Percentiles rank a stretch among this genome's conserved stretches.
Evolutionary conservation across 2,329 filamentous ascomycete genomes (phyloP).

Genomic region (Clarireedia sp.): DNA sequence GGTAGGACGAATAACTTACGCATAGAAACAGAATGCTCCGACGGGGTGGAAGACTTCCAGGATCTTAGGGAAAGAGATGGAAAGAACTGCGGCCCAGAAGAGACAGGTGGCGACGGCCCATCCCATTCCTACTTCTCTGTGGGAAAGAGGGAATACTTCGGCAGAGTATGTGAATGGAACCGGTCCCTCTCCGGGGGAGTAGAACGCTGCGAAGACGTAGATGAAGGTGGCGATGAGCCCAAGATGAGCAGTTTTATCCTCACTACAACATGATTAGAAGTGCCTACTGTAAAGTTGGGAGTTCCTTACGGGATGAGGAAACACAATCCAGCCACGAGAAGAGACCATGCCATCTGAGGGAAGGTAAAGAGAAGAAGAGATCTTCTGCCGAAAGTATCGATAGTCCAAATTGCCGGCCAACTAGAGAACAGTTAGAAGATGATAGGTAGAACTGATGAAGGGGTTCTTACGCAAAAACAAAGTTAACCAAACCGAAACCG

Average conservation of each 20-base stretch:
- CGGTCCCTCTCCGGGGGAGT: slow-evolving; percentile 55
- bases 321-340: slow-evolving; percentile 51
- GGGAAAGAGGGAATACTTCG: slow-evolving; percentile 55
- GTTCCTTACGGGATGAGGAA: slow-evolving; percentile 39
- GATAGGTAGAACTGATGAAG: slow-evolving; percentile 20
- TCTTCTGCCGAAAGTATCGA: slow-evolving; percentile 56
- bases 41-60: slow-evolving; percentile 16
- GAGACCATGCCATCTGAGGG: slow-evolving; percentile 57
- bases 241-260: slow-evolving; percentile 33
- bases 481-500: slow-evolving; percentile 58
- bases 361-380: slow-evolving; percentile 56
- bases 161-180: slow-evolving; percentile 55
- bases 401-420: slow-evolving; percentile 51
- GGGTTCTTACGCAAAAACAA: slow-evolving; percentile 31
- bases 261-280: neutral
- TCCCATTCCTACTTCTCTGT: slow-evolving; percentile 55
- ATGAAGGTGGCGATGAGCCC: slow-evolving; percentile 52
- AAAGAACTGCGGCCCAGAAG: slow-evolving; percentile 51
- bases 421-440: slow-evolving; percentile 51
- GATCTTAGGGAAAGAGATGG: slow-evolving; percentile 38
- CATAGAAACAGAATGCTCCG: slow-evolving; percentile 47
- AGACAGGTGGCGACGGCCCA: slow-evolving; percentile 54
- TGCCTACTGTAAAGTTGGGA: neutral
- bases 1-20: slow-evolving; percentile 17
- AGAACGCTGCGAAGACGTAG: slow-evolving; percentile 57